Base-by-base conservation (phyloP, 495 filamentous ascomycete species). In the Hyphodiscus hymeniophilus region DNA sequence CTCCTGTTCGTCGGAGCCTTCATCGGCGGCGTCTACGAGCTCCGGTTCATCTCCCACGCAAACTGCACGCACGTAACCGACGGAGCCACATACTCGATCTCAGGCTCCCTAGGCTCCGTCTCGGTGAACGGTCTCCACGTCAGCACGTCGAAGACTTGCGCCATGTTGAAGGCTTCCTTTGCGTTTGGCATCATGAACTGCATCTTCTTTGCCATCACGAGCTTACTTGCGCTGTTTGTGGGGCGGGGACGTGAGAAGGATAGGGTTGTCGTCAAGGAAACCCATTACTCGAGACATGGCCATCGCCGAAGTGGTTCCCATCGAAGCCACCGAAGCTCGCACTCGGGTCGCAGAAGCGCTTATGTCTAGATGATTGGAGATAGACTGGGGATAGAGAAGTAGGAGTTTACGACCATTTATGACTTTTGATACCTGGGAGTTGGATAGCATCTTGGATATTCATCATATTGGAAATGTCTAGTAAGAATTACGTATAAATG, bases 131-230 rank as follows among this genome's bases (percentile, higher is more conserved):
- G 66, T 32, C 60, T 71, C 4, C 48, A 71, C 18, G 44, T 79
- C 3, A 59, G 70, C 11, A 56, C 80, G 18, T 75, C 89, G 60
- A 91, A 91, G 74, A 74, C 73, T 2, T 95, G 89, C 64, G 76
- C 77, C 15, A 91, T 95, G 87, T 75, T 91, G 45, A 95, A 95
- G 77, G 81, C 89, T 1, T 73, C 68, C 51, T 95, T 85, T 52
- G 89, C 87, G 2, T 75, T 95, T 49, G 89, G 78, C 1, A 95
- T 95, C 58, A 91, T 95, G 80, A 87, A 92, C 57, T 68, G 67
- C 43, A 66, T 94, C 24, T 87, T 91, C 65, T 95, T 95, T 64
- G 77, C 82, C 59, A 66, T 87, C 58, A 91, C 88, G 0, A 70
- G 69, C 22, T 59, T 84, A 8, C 54, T 84, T 16, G 80, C 84